A percentile compares a stretch with the other conserved stretches of the same genome.
Evolutionary conservation across 2,329 filamentous ascomycete genomes (phyloP).

Genomic region (Onygena corvina): DNA sequence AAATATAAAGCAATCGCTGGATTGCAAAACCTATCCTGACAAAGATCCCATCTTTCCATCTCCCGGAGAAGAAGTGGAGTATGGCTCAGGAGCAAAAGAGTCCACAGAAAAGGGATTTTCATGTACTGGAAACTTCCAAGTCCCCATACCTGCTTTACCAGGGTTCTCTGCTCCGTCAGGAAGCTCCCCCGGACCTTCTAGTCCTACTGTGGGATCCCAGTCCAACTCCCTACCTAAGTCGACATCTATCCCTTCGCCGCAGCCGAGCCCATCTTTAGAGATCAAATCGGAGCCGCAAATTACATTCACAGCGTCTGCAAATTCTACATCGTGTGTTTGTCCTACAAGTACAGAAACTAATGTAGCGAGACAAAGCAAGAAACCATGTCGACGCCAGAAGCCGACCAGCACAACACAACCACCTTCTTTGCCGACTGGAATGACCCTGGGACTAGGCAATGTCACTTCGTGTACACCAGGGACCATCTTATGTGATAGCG

Average conservation of each 20-base stretch:
- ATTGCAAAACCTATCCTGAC: constrained; percentile 11
- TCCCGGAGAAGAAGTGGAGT: constrained; percentile 12
- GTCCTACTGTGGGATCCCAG: too few species aligned
- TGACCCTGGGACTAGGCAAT: background rate
- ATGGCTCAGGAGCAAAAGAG: constrained; percentile 7
- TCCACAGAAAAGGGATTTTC: constrained; percentile 1
- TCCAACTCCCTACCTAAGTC: background rate
- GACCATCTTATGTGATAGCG: constrained; percentile 12
- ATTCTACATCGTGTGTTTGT: background rate
- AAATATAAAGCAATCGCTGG: constrained; percentile 8
- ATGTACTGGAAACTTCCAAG: background rate
- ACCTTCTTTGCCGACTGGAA: background rate
- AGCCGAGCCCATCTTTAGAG: constrained; percentile 1
- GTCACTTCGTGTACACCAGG: constrained; percentile 7
- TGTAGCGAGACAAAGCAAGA: background rate
- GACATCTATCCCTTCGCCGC: too few species aligned
- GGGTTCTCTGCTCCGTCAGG: background rate
- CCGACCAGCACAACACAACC: background rate
- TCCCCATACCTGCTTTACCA: background rate
- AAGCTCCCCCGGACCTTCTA: too few species aligned
- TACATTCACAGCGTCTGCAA: background rate
- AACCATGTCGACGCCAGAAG: background rate
- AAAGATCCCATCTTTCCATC: constrained; percentile 12
- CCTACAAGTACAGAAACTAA: background rate
- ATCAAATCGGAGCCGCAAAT: background rate